Base-by-base conservation (phyloP, 1,139 yeast species). In the Geotrichum fermentans region DNA sequence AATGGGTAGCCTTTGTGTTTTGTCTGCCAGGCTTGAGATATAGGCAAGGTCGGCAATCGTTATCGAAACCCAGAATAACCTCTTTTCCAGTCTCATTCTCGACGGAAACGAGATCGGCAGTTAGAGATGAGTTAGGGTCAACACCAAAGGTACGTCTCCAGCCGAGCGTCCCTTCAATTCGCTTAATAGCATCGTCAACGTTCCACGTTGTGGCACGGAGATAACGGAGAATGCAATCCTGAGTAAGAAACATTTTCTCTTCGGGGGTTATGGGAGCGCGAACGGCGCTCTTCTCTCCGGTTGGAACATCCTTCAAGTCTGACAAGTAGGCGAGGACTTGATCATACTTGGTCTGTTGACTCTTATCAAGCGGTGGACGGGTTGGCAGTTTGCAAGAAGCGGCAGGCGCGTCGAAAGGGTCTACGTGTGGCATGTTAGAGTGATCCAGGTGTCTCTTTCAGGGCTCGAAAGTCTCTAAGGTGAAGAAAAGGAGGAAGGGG, bases 131-230 rank as follows among this genome's bases (percentile, higher is more conserved):
- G 77, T 45, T 74, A 66, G 82, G 77, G 29, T 79, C 78, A 26
- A 89, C 83, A 10, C 97, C 97, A 65, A 88, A 90, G 48, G 87
- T 87, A 57, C 97, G 79, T 70, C 97, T 79, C 97, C 97, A 92
- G 3, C 86, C 78, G 14, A 92, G 58, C 0, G 97, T 83, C 21
- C 78, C 79, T 58, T 80, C 83, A 8, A 92, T 72, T 58, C 98
- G 77, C 55, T 77, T 78, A 45, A 81, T 82, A 24, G 95, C 84
- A 18, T 81, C 84, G 24, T 76, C 73, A 0, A 75, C 73, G 40
- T 79, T 76, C 97, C 97, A 92, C 65, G 88, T 90, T 43, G 96
- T 82, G 11, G 97, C 98, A 45, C 96, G 75, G 50, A 90, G 71
- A 61, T 90, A 92, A 61, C 98, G 75, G 60, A 88, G 68, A 50